phyloP scores from a whole-genome alignment of 2,329 filamentous ascomycete genomes.

The Bimuria novae-zelandiae region DNA sequence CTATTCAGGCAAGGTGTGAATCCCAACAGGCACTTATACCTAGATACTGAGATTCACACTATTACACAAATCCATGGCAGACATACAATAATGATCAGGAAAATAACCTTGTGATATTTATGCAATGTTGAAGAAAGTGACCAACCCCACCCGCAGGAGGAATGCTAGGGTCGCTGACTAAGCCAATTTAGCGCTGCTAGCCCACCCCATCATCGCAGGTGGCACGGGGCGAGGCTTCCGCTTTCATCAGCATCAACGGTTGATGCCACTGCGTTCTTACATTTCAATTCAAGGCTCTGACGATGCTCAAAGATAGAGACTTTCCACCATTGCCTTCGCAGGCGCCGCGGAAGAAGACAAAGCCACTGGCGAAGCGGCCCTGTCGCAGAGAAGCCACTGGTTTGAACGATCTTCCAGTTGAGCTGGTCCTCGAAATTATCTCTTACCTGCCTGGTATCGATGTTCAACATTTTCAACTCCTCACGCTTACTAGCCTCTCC shows the following conservation, averaged over 20 bases:
- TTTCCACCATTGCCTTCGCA: conserved; percentile 30
- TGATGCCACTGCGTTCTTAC: background rate
- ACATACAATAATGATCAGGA: too few species aligned
- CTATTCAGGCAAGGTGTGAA: background rate
- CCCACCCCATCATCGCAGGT: too few species aligned
- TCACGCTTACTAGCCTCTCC: conserved; percentile 26
- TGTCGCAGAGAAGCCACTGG: conserved; percentile 8
- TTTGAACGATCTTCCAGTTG: conserved; percentile 31
- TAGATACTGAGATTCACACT: background rate
- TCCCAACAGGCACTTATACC: background rate
- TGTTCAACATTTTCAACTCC: conserved; percentile 20
- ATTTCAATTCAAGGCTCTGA: too few species aligned
- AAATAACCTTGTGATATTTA: too few species aligned
- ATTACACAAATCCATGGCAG: background rate
- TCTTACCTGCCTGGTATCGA: conserved; percentile 26
- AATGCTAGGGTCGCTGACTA: too few species aligned
- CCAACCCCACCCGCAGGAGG: too few species aligned
- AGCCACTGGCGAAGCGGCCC: background rate
- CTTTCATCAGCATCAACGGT: background rate
- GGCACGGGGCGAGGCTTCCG: background rate
- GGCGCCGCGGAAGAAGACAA: background rate
- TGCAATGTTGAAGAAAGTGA: too few species aligned
- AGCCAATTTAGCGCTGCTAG: too few species aligned
- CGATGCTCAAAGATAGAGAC: conserved; percentile 18
- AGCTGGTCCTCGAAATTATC: conserved; percentile 34